These are phyloP conservation scores for Escallonia rubra DNA, from an alignment of 129 eudicot species.

Conservation along the genomic window DNA sequence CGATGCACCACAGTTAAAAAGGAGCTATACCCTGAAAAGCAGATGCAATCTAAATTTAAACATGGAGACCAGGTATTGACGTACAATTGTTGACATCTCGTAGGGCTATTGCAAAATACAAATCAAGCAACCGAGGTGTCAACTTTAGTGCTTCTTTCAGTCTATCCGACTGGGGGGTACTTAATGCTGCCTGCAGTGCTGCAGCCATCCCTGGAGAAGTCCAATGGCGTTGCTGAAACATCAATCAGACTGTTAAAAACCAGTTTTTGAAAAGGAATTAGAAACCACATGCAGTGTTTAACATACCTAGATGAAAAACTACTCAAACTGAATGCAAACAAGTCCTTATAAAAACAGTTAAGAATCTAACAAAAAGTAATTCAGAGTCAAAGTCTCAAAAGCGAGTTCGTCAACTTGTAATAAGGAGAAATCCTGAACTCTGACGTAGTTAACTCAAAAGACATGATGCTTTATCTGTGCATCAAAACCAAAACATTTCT, in stretches of 20 bases:
- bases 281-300: too few species aligned
- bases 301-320: too few species aligned
- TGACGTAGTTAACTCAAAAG: too few species aligned
- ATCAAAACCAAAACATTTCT: too few species aligned
- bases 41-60: conserved; percentile 7
- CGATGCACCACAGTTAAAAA: neutral
- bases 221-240: conserved; percentile 95
- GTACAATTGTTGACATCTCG: conserved; percentile 73
- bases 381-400: neutral
- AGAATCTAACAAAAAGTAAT: neutral
- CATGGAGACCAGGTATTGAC: conserved; percentile 14
- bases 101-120: conserved; percentile 74
- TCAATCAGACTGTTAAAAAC: neutral
- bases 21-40: neutral
- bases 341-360: too few species aligned
- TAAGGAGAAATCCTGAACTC: too few species aligned
- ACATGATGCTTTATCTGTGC: too few species aligned
- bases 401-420: too few species aligned
- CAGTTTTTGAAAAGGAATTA: neutral
- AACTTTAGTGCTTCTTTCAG: conserved; percentile 70
- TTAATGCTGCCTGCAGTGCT: conserved; percentile 65
- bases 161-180: conserved; percentile 55
- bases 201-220: conserved; percentile 87
- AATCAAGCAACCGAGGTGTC: conserved; percentile 83
- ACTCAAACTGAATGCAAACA: too few species aligned